Base-by-base conservation (phyloP, 108 stramenopile genomes). In the Cylindrotheca fusiformis region DNA sequence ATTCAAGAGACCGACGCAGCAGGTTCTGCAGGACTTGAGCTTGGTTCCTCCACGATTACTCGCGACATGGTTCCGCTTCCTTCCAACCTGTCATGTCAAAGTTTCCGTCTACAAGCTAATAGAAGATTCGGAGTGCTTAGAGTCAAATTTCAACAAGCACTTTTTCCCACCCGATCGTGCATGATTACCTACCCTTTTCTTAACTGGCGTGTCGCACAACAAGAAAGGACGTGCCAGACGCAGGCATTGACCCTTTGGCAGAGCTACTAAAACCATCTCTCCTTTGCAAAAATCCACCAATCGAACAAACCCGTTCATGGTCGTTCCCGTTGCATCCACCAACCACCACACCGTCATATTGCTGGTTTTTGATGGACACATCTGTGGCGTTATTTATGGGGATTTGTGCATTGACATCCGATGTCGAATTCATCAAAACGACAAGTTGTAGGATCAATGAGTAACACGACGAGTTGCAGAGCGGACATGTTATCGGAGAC, bases 391-490 rank as follows among this genome's bases (percentile, higher is more conserved):
- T 72, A 10, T n/a, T n/a, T n/a, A 63, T 44, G 14, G 82, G 70
- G 45, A 93, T 77, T 54, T 93, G 91, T 1, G 63, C 67, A 22
- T 86, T 59, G n/a, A 93, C 57, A 58, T 93, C 88, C 25, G 66
- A 58, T 0, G 85, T 93, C 88, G 25, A 93, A 69, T 1, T 90
- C 59, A 62, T 93, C 91, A 63, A 93, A 93, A 23, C 84, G 79
- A 26, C 84, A 83, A 8, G 86, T 78, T 4, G 49, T 56, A 12
- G 86, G 88, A 41, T 93, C 88, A 85, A 93, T 82, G 18, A 93
- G 60, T 36, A 93, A 81, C 4, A 93, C 63, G 29, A 93, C 67
- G 5, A 93, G 67, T 58, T 87, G 82, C 31, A 89, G 79, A 4
- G 36, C 14, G 14, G 36, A 41, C 36, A 41, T 41, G 36, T 6